A percentile compares a stretch with the other conserved stretches of the same genome.
Evolutionary conservation across 2,329 filamentous ascomycete species (phyloP).

Genomic region (Trichoderma atrobrunneum): DNA sequence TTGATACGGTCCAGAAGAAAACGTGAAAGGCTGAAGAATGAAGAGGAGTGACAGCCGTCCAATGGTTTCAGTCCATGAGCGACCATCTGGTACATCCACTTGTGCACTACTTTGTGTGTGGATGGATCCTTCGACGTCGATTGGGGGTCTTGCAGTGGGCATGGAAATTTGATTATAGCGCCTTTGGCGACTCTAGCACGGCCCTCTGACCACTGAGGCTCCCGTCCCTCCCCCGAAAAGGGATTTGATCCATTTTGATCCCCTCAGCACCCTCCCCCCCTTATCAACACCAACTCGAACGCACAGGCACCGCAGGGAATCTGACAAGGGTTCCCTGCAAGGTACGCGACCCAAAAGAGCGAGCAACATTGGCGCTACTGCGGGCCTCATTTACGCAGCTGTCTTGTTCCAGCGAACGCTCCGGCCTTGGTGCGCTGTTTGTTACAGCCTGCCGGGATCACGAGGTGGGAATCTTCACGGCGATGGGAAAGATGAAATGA

Average conservation of each 20-base stretch:
- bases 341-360: constrained; percentile 16
- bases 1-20: background rate
- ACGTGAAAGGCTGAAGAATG: background rate
- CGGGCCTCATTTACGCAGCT: constrained; percentile 19
- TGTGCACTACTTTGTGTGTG: background rate
- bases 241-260: background rate
- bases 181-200: constrained; percentile 8
- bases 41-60: constrained; percentile 4
- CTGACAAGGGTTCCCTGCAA: background rate
- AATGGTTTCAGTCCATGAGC: background rate
- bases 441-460: constrained; percentile 14
- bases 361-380: constrained; percentile 10
- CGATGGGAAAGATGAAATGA: constrained; percentile 3
- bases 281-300: background rate
- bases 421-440: constrained; percentile 14
- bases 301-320: background rate
- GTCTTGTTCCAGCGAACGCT: constrained; percentile 10
- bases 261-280: constrained; percentile 4
- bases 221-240: constrained; percentile 10
- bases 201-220: constrained; percentile 1
- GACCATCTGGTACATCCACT: background rate
- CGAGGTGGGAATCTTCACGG: constrained; percentile 7
- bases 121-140: background rate
- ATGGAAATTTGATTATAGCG: constrained; percentile 12
- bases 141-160: background rate